Conservation (phyloP, 2,329 filamentous ascomycete genomes). For the Pseudocercospora cruenta region DNA sequence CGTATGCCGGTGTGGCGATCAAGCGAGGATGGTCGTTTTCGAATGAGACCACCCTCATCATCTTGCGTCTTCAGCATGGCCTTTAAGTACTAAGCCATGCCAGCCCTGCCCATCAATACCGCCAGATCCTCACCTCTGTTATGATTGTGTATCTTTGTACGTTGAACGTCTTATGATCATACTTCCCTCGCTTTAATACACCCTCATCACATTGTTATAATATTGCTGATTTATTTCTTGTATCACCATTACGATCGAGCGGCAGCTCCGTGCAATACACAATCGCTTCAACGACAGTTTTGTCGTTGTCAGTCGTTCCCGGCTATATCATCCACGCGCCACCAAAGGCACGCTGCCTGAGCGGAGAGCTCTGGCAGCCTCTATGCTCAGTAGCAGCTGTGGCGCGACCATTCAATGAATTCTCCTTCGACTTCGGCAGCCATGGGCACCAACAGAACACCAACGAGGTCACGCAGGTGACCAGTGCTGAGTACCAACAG, state of each 20-base stretch:
- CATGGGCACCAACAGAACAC: conserved; percentile 43
- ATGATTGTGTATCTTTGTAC: conserved; percentile 22
- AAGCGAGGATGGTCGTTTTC: conserved; percentile 27
- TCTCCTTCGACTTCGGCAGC: conserved; percentile 51
- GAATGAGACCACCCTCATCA: conserved; percentile 23
- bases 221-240: conserved; percentile 20
- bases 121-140: conserved; percentile 17
- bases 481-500: conserved; percentile 33
- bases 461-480: conserved; percentile 27
- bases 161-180: conserved; percentile 24
- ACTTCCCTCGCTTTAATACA: conserved; percentile 28
- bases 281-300: conserved; percentile 21
- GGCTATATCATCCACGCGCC: conserved; percentile 44
- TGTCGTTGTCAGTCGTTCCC: conserved; percentile 29
- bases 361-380: conserved; percentile 56
- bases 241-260: conserved; percentile 21
- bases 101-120: conserved; percentile 19
- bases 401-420: conserved; percentile 52
- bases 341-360: conserved; percentile 49
- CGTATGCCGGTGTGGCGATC: conserved; percentile 31
- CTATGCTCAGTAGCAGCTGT: conserved; percentile 55
- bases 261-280: conserved; percentile 18
- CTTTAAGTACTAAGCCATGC: conserved; percentile 30
- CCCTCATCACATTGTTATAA: conserved; percentile 27
- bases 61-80: conserved; percentile 17